Evolutionary conservation across 345 rosid genomes (phyloP), one percentile per base, ranked within the genome.

Genomic region (Eutrema heterophyllum): DNA sequence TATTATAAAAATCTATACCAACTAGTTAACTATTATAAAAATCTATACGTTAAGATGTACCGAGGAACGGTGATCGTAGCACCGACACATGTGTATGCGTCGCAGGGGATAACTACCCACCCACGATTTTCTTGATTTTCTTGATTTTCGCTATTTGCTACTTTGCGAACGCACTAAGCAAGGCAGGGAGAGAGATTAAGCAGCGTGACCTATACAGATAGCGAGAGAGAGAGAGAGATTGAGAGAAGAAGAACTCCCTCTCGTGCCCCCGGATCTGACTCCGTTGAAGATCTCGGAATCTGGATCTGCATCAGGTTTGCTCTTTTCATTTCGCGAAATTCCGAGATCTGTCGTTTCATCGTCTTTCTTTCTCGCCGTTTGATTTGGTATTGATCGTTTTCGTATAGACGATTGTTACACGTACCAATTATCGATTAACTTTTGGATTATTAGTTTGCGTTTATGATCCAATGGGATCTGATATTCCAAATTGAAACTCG

Each of bases 91-190:
- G 41, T 53, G 30, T 15, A 15, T 26, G 71, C 75, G 75, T 46
- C 44, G 71, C 58, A 76, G 65, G 1, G 1, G 36, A 76, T 54
- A 62, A 55, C 1, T 27, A 54, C 71, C 71, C 64, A 54, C 46
- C 70, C 75, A 76, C 71, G 80, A 70, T 69, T 63, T 44, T 74
- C 75, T 70, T 70, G 80, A 70, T 69, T 63, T 44, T 74, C 75
- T 70, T 70, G 75, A 70, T 70, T 59, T 29, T 76, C 59, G 79
- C 55, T 63, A 62, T 18, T 76, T 75, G 70, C 71, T 64, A n/a
- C 70, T 70, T 76, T 76, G 75, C 71, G 60, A 70, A 76, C 38
- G 60, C 67, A 18, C 67, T 62, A 76, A 62, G 74, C 79, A 68
- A 74, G 63, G 46, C 51, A 69, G 59, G 11, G 27, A 21, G 48